Conservation (phyloP, 2,329 filamentous ascomycete genomes). For the Coniella lustricola region DNA sequence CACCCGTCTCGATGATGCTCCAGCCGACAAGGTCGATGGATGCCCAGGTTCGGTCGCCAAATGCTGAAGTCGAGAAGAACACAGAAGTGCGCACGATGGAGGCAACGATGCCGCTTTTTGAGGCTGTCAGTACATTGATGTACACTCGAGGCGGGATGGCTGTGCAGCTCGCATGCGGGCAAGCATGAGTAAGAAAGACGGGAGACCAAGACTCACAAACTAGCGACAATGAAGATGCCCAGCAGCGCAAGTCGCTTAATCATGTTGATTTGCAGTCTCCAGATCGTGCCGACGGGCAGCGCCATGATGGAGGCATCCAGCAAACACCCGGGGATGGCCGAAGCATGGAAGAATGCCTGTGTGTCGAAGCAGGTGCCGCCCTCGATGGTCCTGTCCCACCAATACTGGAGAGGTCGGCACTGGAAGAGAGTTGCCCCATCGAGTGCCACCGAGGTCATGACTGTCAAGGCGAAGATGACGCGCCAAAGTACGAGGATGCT, state of each 20-base stretch:
- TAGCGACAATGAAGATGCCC: conserved; percentile 22
- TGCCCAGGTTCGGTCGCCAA: conserved; percentile 19
- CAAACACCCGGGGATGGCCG: conserved; percentile 20
- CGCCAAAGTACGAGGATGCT: conserved; percentile 17
- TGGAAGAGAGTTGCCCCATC: conserved; percentile 22
- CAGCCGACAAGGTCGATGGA: conserved; percentile 20
- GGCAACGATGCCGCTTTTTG: conserved; percentile 19
- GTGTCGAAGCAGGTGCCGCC: conserved; percentile 29
- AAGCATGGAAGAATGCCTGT: conserved; percentile 22
- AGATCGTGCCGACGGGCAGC: conserved; percentile 23
- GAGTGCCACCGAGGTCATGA: conserved; percentile 20
- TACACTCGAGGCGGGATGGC: too few species aligned
- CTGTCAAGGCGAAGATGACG: conserved; percentile 18
- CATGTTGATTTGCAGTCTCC: conserved; percentile 21
- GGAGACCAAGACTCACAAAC: conserved; percentile 23
- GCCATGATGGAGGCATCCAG: conserved; percentile 23
- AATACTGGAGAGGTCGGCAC: conserved; percentile 34
- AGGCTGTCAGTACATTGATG: background rate
- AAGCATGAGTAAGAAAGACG: too few species aligned
- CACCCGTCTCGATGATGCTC: conserved; percentile 21
- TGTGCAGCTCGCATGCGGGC: too few species aligned
- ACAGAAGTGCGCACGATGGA: conserved; percentile 18
- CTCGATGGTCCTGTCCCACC: conserved; percentile 36
- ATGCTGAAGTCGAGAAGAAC: conserved; percentile 18
- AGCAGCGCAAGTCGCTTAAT: conserved; percentile 22